phyloP scores from a whole-genome alignment of 441 rosid species.

The Adansonia rubrostipa region DNA sequence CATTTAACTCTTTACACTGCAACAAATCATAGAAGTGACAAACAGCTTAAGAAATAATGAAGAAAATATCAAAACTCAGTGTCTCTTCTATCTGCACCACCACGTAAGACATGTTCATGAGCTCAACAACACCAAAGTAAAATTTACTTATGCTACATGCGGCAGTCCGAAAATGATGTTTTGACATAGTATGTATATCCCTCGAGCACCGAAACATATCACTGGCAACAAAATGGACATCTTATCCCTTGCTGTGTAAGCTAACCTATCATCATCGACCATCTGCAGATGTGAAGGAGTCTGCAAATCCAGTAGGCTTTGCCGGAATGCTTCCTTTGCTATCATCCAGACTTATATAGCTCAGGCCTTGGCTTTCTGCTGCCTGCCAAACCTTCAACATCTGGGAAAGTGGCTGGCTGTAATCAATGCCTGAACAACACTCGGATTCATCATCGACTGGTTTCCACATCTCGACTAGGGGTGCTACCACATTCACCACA shows the following conservation, averaged over 20 bases:
- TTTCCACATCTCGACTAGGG: constrained; percentile 47
- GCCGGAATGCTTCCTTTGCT: constrained; percentile 57
- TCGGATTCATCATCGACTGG: constrained; percentile 33
- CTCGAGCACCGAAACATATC: constrained; percentile 3
- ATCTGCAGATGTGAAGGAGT: constrained; percentile 55
- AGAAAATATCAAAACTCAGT: background rate
- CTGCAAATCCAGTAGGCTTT: constrained; percentile 53
- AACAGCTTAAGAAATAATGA: background rate
- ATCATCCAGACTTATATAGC: constrained; percentile 37
- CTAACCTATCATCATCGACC: constrained; percentile 41
- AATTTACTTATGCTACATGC: background rate
- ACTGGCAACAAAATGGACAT: background rate
- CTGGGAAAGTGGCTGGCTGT: constrained; percentile 41
- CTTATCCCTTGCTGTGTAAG: background rate
- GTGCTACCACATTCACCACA: constrained; percentile 40
- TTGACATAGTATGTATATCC: background rate
- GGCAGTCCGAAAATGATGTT: constrained; percentile 17
- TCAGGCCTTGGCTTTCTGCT: constrained; percentile 34
- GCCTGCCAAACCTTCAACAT: constrained; percentile 52
- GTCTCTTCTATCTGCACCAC: constrained; percentile 18
- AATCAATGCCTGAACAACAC: constrained; percentile 32
- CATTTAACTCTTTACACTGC: background rate
- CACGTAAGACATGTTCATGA: constrained; percentile 8
- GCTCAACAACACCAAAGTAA: background rate
- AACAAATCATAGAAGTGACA: background rate